Evolutionary conservation across 148 eudicot genomes (phyloP).

Genomic region (Rhododendron molle): DNA sequence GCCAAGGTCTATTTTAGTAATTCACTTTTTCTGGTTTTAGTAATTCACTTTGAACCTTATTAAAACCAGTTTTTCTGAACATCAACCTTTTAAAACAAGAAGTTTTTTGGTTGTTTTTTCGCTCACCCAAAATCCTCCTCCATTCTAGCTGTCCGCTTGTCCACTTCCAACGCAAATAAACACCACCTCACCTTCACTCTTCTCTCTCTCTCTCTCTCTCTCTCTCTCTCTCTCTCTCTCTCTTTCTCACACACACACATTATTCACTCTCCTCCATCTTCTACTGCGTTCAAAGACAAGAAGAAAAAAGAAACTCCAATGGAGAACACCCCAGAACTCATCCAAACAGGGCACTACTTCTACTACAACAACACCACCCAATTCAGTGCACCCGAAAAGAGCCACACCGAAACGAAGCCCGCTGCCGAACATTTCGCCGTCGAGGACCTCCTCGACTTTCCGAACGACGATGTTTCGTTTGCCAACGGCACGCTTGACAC

Average conservation of each 20-base stretch:
- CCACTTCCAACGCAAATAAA: conserved; percentile 51
- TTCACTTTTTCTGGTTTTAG: not conserved
- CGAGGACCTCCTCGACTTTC: conserved; percentile 82
- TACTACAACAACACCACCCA: conserved; percentile 14
- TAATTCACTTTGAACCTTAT: not conserved
- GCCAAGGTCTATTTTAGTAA: not conserved
- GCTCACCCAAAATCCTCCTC: conserved; percentile 25
- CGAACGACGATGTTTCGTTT: conserved; percentile 48
- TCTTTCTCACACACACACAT: not conserved
- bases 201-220: conserved; percentile 6
- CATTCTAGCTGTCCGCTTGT: conserved; percentile 33
- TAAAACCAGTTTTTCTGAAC: not conserved
- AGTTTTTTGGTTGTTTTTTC: not conserved
- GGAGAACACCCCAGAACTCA: conserved; percentile 26
- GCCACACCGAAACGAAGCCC: conserved; percentile 28
- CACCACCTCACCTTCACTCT: conserved; percentile 20
- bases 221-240: not conserved
- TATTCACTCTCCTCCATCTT: not conserved
- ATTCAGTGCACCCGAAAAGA: conserved; percentile 21
- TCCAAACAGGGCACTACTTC: conserved; percentile 15
- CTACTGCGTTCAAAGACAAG: not conserved
- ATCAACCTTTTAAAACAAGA: not conserved
- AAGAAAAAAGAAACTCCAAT: not conserved
- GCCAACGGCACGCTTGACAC: conserved; percentile 19
- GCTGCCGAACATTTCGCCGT: conserved; percentile 48